Conservation (phyloP, 2,329 filamentous ascomycete genomes). For the Claviceps quebecensis region DNA sequence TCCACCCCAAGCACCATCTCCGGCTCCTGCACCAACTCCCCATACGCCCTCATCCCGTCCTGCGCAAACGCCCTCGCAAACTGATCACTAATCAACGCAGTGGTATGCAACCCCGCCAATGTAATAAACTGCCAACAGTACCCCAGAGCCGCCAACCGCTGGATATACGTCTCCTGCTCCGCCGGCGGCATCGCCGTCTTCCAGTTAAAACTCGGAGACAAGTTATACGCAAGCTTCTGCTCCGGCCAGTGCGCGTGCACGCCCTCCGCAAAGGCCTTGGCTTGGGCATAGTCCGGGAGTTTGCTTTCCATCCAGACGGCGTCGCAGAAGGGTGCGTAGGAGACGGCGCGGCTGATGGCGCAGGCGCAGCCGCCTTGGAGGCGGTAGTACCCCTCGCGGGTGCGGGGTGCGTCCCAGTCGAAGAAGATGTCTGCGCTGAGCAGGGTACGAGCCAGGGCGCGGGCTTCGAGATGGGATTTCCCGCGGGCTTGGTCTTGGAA, state of each 20-base stretch:
- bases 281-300: conserved; percentile 80
- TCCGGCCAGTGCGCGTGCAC: conserved; percentile 92
- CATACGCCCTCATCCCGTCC: conserved; percentile 89
- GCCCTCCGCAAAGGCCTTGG: conserved; percentile 81
- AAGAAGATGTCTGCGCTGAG: conserved; percentile 76
- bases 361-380: conserved; percentile 84
- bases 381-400: conserved; percentile 88
- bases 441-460: conserved; percentile 62
- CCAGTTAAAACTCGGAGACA: conserved; percentile 99
- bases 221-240: conserved; percentile 97
- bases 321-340: conserved; percentile 86
- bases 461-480: conserved; percentile 73
- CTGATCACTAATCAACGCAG: conserved; percentile 77
- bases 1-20: conserved; percentile 86
- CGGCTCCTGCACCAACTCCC: conserved; percentile 92
- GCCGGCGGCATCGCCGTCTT: conserved; percentile 84
- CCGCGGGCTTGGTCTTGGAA: conserved; percentile 59
- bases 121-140: conserved; percentile 99
- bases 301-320: conserved; percentile 99
- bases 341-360: conserved; percentile 77
- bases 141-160: conserved; percentile 68
- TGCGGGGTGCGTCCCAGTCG: conserved; percentile 89
- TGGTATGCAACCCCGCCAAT: conserved; percentile 91
- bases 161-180: conserved; percentile 96
- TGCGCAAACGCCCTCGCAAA: conserved; percentile 73